Evolutionary conservation across 2,329 filamentous ascomycete genomes (phyloP), one percentile per base, ranked within the genome.

Genomic region (Ophioceras dolichostomum): DNA sequence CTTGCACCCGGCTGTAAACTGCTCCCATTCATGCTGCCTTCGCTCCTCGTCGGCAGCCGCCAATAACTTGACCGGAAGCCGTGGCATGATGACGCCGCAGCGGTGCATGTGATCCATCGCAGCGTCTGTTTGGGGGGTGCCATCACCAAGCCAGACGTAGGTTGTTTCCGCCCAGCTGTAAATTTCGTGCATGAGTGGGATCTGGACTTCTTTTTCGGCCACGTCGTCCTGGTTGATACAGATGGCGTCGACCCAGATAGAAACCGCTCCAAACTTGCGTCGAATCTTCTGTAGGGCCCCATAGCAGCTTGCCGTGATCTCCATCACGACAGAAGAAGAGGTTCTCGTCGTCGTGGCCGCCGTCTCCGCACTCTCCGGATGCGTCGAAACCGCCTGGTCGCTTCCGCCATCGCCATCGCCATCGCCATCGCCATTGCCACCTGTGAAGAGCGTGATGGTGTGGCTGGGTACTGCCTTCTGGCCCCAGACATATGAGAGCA

Each of bases 191-290:
- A 46, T 46, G 24, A 36, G 36, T 19, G 33, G 28, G 8, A 45
- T 41, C 31, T 46, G 43, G 7, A 17, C 20, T 10, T 29, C 29
- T 17, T 43, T 41, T 26, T 46, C 44, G 24, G 17, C 31, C 5
- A 18, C 14, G 36, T 43, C 40, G 14, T 20, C 16, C 37, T 45
- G 44, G 37, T 46, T 41, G 43, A 45, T 43, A 35, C 44, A 46
- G 7, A 46, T 38, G 14, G 43, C 40, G 20, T 46, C 44, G 30
- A 46, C 38, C 44, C 44, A 46, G 7, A 26, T 26, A 7, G 22
- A 8, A 12, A 26, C 22, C 8, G 22, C 8, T 12, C 22, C 12
- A 12, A 26, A 26, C 22, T 26, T 26, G 22, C 8, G 7, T 12
- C 22, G 7, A 12, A 26, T 26, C 22, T 26, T 7, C 22, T 26